Evolutionary conservation across 805 yeast species (phyloP).

Genomic region (Candida germanica): DNA sequence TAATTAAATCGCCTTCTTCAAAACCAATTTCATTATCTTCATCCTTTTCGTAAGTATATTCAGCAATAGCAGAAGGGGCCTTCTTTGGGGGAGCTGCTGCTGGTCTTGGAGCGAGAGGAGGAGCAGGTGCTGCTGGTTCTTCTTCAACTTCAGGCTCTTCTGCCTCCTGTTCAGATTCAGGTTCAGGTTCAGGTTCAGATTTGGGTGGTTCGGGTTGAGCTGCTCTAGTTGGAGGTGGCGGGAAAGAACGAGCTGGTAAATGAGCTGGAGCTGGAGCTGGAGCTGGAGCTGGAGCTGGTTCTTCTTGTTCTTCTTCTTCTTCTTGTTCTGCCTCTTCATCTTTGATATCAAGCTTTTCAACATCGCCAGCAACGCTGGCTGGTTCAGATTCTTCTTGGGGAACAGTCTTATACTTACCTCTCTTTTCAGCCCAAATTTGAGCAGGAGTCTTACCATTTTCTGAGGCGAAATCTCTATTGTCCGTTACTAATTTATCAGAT

Average conservation of each 20-base stretch:
- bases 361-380: constrained; percentile 15
- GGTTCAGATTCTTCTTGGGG: constrained; percentile 23
- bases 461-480: constrained; percentile 60
- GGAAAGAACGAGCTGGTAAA: constrained; percentile 17
- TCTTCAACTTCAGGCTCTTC: constrained; percentile 9
- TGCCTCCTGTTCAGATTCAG: constrained; percentile 10
- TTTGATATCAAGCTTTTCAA: constrained; percentile 14
- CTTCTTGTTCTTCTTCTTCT: constrained; percentile 13
- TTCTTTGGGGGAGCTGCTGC: constrained; percentile 10
- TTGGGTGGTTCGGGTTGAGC: neutral
- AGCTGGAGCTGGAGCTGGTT: constrained; percentile 7
- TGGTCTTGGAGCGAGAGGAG: constrained; percentile 12
- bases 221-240: constrained; percentile 18
- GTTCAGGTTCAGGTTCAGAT: constrained; percentile 2
- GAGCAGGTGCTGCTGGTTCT: constrained; percentile 11
- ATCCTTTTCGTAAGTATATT: constrained; percentile 72
- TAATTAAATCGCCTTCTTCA: constrained; percentile 61
- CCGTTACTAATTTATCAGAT: constrained; percentile 51
- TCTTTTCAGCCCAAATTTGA: constrained; percentile 91
- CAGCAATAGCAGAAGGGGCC: constrained; percentile 61
- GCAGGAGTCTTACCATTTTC: constrained; percentile 88
- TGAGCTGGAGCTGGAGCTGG: constrained; percentile 9
- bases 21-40: constrained; percentile 75
- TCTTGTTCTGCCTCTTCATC: constrained; percentile 1
- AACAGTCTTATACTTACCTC: constrained; percentile 59